Evolutionary conservation across 352 stramenopile genomes (phyloP).

Genomic region (Phytophthora pisi): DNA sequence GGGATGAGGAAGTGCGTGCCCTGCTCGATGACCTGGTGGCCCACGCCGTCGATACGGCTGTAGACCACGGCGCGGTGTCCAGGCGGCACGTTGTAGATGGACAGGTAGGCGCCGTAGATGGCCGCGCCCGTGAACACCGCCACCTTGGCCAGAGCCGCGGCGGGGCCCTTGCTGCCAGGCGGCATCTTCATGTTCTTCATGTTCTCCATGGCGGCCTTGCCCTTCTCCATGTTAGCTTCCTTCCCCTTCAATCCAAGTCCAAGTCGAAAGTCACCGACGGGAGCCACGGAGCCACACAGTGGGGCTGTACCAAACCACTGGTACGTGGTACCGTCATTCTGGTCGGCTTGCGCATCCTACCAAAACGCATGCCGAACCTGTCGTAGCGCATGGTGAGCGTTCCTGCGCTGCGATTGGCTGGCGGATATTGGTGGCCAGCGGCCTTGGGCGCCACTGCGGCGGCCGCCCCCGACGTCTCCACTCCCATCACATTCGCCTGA

Average conservation of each 20-base stretch:
- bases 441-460: not conserved
- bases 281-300: not conserved
- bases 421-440: slow-evolving; percentile 53
- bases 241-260: slow-evolving; percentile 5
- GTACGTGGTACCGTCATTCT: not conserved
- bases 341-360: too few relatives aligned
- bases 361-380: too few relatives aligned
- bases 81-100: slow-evolving; percentile 89
- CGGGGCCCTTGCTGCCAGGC: slow-evolving; percentile 61
- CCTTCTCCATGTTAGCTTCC: slow-evolving; percentile 73
- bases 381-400: too few relatives aligned
- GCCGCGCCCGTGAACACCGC: slow-evolving; percentile 63
- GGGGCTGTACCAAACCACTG: not conserved
- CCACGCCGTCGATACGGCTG: slow-evolving; percentile 88
- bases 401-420: slow-evolving; percentile 36
- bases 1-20: slow-evolving; percentile 97
- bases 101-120: slow-evolving; percentile 81
- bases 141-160: slow-evolving; percentile 65
- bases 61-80: slow-evolving; percentile 91
- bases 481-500: slow-evolving; percentile 77
- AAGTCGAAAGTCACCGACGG: slow-evolving; percentile 21
- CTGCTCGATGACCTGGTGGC: slow-evolving; percentile 85
- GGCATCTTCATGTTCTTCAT: slow-evolving; percentile 92
- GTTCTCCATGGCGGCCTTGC: slow-evolving; percentile 87
- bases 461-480: slow-evolving; percentile 26